Evolutionary conservation across 768 basidiomycete genomes (phyloP).

Genomic region (Amanita muscaria): DNA sequence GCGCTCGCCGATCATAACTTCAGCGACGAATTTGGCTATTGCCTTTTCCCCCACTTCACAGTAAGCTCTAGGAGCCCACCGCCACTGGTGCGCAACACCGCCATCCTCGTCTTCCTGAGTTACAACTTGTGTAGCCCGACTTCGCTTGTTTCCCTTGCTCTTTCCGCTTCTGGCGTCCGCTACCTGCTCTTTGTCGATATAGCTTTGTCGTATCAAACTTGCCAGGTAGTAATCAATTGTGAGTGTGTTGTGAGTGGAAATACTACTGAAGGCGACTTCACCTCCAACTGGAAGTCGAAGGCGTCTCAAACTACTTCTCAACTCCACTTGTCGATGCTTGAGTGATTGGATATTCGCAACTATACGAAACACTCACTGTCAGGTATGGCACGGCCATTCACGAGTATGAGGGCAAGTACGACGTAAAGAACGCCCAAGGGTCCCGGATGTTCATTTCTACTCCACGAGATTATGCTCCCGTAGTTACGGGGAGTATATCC

Average conservation of each 20-base stretch:
- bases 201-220: slow-evolving; percentile 58
- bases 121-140: slow-evolving; percentile 34
- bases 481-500: slow-evolving; percentile 32
- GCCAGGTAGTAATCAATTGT: slow-evolving; percentile 61
- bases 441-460: slow-evolving; percentile 55
- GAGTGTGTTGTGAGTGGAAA: slow-evolving; percentile 40
- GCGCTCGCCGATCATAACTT: slow-evolving; percentile 59
- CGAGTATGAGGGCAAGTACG: slow-evolving; percentile 78
- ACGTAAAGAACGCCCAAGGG: slow-evolving; percentile 70
- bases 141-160: slow-evolving; percentile 41
- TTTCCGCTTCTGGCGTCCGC: slow-evolving; percentile 32
- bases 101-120: slow-evolving; percentile 31
- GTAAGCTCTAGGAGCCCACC: slow-evolving; percentile 77
- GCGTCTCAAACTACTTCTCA: slow-evolving; percentile 60
- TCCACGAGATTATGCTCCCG: slow-evolving; percentile 73
- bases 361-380: slow-evolving; percentile 48
- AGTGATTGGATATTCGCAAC: neutral
- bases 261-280: slow-evolving; percentile 41
- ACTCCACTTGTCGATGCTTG: slow-evolving; percentile 42
- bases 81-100: slow-evolving; percentile 60
- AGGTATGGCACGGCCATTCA: slow-evolving; percentile 60
- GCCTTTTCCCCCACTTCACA: slow-evolving; percentile 77
- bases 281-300: slow-evolving; percentile 48
- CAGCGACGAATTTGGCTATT: slow-evolving; percentile 66
- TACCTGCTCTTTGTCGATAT: slow-evolving; percentile 59